These are phyloP conservation scores for Aspergillus sp. DNA, from an alignment of 2,329 filamentous ascomycete genomes.

Conservation along the genomic window DNA sequence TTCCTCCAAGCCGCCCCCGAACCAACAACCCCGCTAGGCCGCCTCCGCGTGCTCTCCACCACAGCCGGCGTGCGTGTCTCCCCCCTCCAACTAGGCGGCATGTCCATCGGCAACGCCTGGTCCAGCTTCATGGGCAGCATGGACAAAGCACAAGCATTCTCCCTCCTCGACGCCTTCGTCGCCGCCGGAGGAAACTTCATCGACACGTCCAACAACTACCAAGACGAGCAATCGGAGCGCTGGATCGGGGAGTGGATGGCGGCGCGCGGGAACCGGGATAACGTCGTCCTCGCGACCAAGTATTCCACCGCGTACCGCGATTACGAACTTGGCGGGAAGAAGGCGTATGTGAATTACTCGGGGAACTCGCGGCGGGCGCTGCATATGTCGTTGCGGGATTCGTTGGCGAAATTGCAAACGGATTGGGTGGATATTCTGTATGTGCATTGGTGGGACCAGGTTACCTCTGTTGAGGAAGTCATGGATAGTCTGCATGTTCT, in stretches of 20 bases:
- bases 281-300: conserved; percentile 59
- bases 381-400: conserved; percentile 44
- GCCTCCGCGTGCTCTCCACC: conserved; percentile 66
- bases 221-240: conserved; percentile 60
- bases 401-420: conserved; percentile 50
- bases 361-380: conserved; percentile 48
- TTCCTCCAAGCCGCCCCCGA: conserved; percentile 19
- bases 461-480: conserved; percentile 36
- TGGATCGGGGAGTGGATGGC: conserved; percentile 73
- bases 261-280: conserved; percentile 54
- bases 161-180: conserved; percentile 67
- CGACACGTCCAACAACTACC: conserved; percentile 70
- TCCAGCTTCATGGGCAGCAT: conserved; percentile 63
- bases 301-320: conserved; percentile 58
- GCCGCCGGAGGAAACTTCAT: conserved; percentile 71
- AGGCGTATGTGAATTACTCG: conserved; percentile 14
- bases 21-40: conserved; percentile 60
- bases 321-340: conserved; percentile 35
- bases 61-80: conserved; percentile 65
- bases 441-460: conserved; percentile 55
- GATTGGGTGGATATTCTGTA: conserved; percentile 56
- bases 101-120: conserved; percentile 40
- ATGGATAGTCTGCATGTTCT: conserved; percentile 41
- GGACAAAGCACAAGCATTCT: conserved; percentile 60
- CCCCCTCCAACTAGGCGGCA: conserved; percentile 50